Conservation (phyloP, 179 eudicot species). For the Beta corolliflora region DNA sequence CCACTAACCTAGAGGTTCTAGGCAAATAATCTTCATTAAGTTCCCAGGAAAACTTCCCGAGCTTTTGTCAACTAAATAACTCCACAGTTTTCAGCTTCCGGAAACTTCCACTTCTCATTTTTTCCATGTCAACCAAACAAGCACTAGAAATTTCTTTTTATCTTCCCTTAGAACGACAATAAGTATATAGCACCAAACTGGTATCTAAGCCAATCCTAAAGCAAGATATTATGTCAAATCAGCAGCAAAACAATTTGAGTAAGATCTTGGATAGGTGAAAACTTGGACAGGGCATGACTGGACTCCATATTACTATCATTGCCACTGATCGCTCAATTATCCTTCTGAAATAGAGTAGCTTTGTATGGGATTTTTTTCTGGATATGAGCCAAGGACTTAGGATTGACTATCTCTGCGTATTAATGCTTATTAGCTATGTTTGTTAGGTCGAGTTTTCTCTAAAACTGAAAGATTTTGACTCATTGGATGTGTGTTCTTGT, state of each 20-base stretch:
- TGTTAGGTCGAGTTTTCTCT: background rate
- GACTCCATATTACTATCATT: background rate
- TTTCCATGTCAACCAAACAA: too few relatives aligned
- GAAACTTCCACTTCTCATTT: too few relatives aligned
- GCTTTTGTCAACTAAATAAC: too few relatives aligned
- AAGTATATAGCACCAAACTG: background rate
- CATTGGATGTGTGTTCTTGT: background rate
- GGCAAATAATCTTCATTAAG: too few relatives aligned
- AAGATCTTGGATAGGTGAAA: background rate
- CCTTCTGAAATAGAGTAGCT: background rate
- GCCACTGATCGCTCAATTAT: background rate
- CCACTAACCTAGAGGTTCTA: too few relatives aligned
- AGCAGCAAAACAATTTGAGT: background rate
- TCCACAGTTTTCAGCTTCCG: too few relatives aligned
- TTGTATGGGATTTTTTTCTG: background rate
- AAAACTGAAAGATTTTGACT: slow-evolving; percentile 6
- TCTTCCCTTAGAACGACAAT: background rate
- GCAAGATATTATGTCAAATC: background rate
- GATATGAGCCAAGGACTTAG: background rate
- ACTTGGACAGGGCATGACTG: background rate
- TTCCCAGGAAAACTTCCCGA: too few relatives aligned
- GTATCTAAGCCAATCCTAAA: background rate
- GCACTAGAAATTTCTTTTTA: too few relatives aligned
- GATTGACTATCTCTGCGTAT: background rate
- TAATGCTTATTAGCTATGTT: background rate